phyloP scores from a whole-genome alignment of 192 early-diverging fungal species.

The Gigaspora rosea region DNA sequence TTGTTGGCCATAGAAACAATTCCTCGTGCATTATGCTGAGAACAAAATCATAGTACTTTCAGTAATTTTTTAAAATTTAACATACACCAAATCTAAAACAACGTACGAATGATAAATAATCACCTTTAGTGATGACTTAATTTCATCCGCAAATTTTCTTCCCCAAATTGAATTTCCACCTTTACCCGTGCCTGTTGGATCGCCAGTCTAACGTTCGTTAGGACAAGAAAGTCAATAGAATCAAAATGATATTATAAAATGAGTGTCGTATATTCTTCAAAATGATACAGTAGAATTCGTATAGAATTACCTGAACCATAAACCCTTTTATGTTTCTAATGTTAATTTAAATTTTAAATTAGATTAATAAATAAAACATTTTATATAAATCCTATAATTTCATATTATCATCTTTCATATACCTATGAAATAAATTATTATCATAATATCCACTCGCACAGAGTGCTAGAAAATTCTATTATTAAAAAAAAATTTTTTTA shows the following conservation, averaged over 20 bases:
- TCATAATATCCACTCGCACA: conserved; percentile 95
- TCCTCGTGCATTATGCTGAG: conserved; percentile 81
- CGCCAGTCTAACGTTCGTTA: conserved; percentile 65
- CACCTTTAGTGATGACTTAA: conserved; percentile 75
- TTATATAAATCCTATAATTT: no score
- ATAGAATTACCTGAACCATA: conserved; percentile 68
- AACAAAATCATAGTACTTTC: neutral
- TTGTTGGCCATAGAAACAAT: conserved; percentile 94
- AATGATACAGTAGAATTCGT: no score
- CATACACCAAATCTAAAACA: neutral
- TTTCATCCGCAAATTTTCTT: conserved; percentile 78
- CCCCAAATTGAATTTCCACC: conserved; percentile 89
- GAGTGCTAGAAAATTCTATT: conserved; percentile 93
- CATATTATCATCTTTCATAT: neutral
- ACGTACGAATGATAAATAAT: neutral
- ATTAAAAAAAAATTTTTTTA: neutral
- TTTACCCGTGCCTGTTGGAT: conserved; percentile 85
- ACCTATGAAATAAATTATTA: conserved; percentile 77
- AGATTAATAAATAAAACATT: no score
- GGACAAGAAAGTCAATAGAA: neutral
- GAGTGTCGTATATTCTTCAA: no score
- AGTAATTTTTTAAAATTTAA: neutral
- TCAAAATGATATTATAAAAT: neutral
- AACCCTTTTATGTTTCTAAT: conserved; percentile 78
- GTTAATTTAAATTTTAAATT: neutral